Percentiles rank a stretch among this genome's conserved stretches.
These are phyloP conservation scores for Suhomyces sp. DNA, from an alignment of 805 yeast species.

Conservation along the genomic window DNA sequence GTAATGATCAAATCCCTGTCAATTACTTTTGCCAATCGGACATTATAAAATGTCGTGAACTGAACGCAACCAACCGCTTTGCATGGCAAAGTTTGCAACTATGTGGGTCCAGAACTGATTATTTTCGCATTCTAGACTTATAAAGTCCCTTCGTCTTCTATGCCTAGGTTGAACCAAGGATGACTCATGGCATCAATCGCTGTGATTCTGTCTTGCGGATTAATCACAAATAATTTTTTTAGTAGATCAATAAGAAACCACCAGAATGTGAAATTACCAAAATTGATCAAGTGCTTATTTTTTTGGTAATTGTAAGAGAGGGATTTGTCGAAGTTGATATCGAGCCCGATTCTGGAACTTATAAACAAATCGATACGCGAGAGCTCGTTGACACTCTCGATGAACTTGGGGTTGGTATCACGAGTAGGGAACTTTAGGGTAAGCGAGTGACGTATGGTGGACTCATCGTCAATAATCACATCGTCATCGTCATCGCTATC, in stretches of 20 bases:
- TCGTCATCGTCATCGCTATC: conserved; percentile 22
- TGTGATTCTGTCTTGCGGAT: conserved; percentile 37
- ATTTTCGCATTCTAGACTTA: not conserved
- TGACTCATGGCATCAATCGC: conserved; percentile 43
- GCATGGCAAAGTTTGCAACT: not conserved
- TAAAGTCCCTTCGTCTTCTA: conserved; percentile 45
- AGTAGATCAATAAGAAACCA: conserved; percentile 57
- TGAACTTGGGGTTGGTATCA: conserved; percentile 37
- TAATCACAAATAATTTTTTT: conserved; percentile 35
- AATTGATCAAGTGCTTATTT: conserved; percentile 42
- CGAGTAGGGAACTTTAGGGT: conserved; percentile 37
- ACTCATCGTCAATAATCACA: conserved; percentile 30
- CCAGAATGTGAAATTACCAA: conserved; percentile 78
- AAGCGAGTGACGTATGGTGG: conserved; percentile 22
- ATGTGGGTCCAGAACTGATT: not conserved
- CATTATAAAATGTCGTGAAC: not conserved
- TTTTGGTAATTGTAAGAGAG: conserved; percentile 37
- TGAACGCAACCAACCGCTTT: not conserved
- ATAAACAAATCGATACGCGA: conserved; percentile 44
- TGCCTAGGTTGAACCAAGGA: conserved; percentile 49
- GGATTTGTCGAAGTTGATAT: conserved; percentile 38
- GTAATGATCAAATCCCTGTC: not conserved
- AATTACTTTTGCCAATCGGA: not conserved
- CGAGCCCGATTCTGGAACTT: conserved; percentile 38
- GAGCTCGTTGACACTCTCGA: conserved; percentile 38